Percentiles rank a stretch among this genome's conserved stretches.
phyloP scores from a whole-genome alignment of 768 basidiomycete species.

The Hericium coralloides region DNA sequence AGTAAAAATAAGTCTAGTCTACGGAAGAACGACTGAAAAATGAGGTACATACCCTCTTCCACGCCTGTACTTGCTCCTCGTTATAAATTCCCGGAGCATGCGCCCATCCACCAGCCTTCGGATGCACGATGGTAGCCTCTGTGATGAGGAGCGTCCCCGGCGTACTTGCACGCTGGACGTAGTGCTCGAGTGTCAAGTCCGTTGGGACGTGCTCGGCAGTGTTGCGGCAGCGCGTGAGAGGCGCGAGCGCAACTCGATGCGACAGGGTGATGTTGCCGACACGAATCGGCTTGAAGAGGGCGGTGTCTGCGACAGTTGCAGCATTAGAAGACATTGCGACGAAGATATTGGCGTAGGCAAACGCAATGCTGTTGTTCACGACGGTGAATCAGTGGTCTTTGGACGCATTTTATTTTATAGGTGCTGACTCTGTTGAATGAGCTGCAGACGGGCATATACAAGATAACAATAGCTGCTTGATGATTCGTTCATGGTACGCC shows the following conservation, averaged over 20 bases:
- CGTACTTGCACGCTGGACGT: constrained; percentile 1
- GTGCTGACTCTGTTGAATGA: too few relatives aligned
- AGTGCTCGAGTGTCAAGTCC: constrained; percentile 1
- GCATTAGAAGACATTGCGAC: not conserved
- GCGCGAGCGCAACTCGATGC: constrained; percentile 17
- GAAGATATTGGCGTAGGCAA: too few relatives aligned
- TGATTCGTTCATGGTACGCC: too few relatives aligned
- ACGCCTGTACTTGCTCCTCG: not conserved
- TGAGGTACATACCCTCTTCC: not conserved
- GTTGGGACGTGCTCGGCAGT: constrained; percentile 1
- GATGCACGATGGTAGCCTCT: not conserved
- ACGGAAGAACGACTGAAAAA: not conserved
- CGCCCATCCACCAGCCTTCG: not conserved
- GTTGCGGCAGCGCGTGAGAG: constrained; percentile 16
- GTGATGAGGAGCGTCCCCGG: constrained; percentile 1
- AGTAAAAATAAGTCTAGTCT: not conserved
- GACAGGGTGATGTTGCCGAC: constrained; percentile 18
- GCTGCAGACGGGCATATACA: too few relatives aligned
- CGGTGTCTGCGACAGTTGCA: not conserved
- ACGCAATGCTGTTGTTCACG: too few relatives aligned
- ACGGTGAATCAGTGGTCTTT: too few relatives aligned
- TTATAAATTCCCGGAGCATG: not conserved
- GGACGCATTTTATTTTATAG: too few relatives aligned
- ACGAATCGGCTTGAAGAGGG: not conserved
- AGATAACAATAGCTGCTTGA: too few relatives aligned